Percentiles rank a stretch among this genome's conserved stretches.
These are phyloP conservation scores for Phyllostachys edulis DNA, from an alignment of 176 grass and related monocot species.

Conservation along the genomic window DNA sequence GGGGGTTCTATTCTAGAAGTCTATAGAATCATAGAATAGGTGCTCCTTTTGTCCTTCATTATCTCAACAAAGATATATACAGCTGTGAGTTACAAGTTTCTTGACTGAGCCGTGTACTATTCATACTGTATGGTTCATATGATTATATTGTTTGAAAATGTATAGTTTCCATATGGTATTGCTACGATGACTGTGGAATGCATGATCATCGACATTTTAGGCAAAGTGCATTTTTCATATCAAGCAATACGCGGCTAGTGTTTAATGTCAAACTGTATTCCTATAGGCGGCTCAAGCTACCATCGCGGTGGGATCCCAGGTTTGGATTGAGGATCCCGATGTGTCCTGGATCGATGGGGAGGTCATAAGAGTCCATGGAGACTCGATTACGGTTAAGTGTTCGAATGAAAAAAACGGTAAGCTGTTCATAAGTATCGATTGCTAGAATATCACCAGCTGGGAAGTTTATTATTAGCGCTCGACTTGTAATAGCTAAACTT, in stretches of 20 bases:
- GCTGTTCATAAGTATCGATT: conserved; percentile 14
- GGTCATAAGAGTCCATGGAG: conserved; percentile 48
- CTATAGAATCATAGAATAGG: no score
- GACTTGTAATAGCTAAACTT: background rate
- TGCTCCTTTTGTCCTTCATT: no score
- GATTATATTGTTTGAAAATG: no score
- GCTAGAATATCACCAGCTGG: background rate
- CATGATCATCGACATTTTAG: background rate
- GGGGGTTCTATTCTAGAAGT: no score
- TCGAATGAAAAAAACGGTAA: conserved; percentile 57
- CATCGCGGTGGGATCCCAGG: conserved; percentile 56
- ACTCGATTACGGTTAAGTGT: conserved; percentile 53
- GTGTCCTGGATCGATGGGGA: conserved; percentile 70
- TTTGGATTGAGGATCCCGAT: conserved; percentile 59
- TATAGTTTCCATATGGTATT: background rate
- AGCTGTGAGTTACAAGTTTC: no score
- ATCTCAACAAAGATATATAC: no score
- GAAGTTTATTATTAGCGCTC: conserved; percentile 7
- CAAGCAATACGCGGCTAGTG: background rate
- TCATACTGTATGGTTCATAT: no score
- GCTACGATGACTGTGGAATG: background rate
- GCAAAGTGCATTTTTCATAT: background rate
- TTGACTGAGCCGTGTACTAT: no score
- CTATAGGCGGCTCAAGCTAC: conserved; percentile 59
- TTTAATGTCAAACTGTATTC: conserved; percentile 30